Evolutionary conservation across 1,139 yeast genomes (phyloP), one percentile per base, ranked within the genome.

Genomic region (Debaryomyces sp.): DNA sequence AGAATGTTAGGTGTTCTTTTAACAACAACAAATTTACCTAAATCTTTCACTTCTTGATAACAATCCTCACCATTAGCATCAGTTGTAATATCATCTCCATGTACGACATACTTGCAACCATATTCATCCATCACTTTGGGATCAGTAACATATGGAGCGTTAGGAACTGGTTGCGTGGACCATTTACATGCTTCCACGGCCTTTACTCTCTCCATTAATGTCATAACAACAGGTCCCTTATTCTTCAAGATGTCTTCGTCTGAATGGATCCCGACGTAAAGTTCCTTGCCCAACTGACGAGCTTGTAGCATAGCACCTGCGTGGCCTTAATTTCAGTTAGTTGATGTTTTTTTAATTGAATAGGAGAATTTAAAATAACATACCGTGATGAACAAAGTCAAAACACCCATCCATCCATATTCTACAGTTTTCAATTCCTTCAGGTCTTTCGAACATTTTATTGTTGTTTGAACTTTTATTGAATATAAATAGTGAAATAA

Each of bases 351-450:
- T n/a, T 36, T 23, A 6, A 23, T 15, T n/a, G 21, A 34, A 24
- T 24, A 18, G 35, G 5, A 22, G n/a, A 37, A 34, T 44, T 40
- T 26, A 38, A 27, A 34, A 18, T 18, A 13, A 72, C 84, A 47
- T 73, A 78, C 94, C 99, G 61, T 94, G 98, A 64, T 94, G 99
- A 35, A 96, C 90, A 71, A 94, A 94, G 66, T 94, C 99, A 70
- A 94, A 94, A 63, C 99, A 94, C 0, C 99, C 99, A 64, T 94
- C 99, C 37, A 94, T 84, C 99, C 98, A 94, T 53, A 91, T 85
- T 50, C 70, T 65, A 50, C 71, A 61, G 45, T 70, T 57, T 50
- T 74, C 79, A 41, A 76, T 75, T 18, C 78, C 81, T 46, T 66
- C 70, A n/a, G 80, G 80, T 57, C 74, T 61, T 52, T 64, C 75